phyloP scores from a whole-genome alignment of 2,329 filamentous ascomycete genomes.

The Aspergillus pseudoterreus region DNA sequence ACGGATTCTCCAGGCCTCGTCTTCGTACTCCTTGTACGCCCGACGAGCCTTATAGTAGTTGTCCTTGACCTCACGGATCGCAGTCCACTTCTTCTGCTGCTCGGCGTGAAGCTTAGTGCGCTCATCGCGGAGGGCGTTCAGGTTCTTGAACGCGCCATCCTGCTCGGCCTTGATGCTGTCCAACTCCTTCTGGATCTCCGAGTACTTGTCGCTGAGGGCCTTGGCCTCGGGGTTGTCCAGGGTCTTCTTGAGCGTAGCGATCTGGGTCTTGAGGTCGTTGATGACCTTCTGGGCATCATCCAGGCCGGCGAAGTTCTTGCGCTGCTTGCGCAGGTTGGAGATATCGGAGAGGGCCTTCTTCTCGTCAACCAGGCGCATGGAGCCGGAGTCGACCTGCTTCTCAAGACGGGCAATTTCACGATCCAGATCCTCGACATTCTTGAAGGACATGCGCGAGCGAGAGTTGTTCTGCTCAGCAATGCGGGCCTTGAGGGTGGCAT shows the following conservation, averaged over 20 bases:
- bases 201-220: constrained; percentile 82
- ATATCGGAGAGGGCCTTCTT: constrained; percentile 87
- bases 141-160: constrained; percentile 83
- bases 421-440: constrained; percentile 84
- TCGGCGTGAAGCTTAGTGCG: constrained; percentile 76
- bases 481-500: constrained; percentile 81
- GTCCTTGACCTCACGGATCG: constrained; percentile 84
- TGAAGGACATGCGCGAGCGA: constrained; percentile 76
- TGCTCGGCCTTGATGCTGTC: constrained; percentile 89
- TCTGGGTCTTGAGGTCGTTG: constrained; percentile 79
- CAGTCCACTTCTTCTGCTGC: constrained; percentile 80
- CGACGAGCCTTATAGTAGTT: constrained; percentile 78
- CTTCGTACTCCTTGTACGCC: constrained; percentile 79
- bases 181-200: constrained; percentile 78
- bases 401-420: constrained; percentile 75
- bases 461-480: constrained; percentile 84
- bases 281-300: constrained; percentile 86
- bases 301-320: constrained; percentile 85
- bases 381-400: constrained; percentile 79
- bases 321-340: constrained; percentile 76
- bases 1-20: constrained; percentile 71
- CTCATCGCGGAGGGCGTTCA: constrained; percentile 81
- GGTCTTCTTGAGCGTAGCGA: constrained; percentile 81
- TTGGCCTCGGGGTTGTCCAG: constrained; percentile 90
- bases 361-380: constrained; percentile 95